Base-by-base conservation (phyloP, 257 asterid genomes). In the Capsicum rhomboideum region DNA sequence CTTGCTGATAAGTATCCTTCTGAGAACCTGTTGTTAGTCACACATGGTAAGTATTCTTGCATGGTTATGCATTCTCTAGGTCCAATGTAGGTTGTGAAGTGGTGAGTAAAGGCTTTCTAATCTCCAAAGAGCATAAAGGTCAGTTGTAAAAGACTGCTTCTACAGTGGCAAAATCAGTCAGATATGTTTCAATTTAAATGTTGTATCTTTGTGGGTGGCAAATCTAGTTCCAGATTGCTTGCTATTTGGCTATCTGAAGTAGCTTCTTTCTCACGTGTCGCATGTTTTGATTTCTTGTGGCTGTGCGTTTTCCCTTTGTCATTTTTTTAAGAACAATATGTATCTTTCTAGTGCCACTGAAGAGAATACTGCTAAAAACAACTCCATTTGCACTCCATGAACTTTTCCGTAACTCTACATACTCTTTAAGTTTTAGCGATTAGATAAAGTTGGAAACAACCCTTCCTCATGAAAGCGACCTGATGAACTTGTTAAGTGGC, bases 1-100 rank as follows among this genome's bases (percentile, higher is more conserved):
- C 97, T 94, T 84, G 97, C 97, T 23, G 91, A 96, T 89, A 92
- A 90, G 89, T 93, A 92, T 82, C 98, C 97, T 78, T 85, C 92
- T 0, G 97, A 96, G 86, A 94, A 94, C 93, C 87, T 96, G 88
- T 90, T 94, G 91, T 84, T 96, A 49, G 97, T 94, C 46, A 93
- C 98, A 59, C 99, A 96, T 75, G 99, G 99, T 94, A 84, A 88
- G 91, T 66, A 46, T 85, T 54, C 29, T 71, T 80, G n/a, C 82
- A 55, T 34, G 10, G 44, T 59, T 78, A 34, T 46, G 59, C 56
- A 29, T 16, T 53, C 58, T 85, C 82, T 34, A 69, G 34, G 29
- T 75, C 11, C 54, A 28, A 72, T 50, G 1, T 75, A 14, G 80
- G 23, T 23, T 1, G 29, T 42, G 31, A 40, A n/a, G 54, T 71